phyloP scores from a whole-genome alignment of 2,329 filamentous ascomycete genomes.

The Corinectria fuckeliana region DNA sequence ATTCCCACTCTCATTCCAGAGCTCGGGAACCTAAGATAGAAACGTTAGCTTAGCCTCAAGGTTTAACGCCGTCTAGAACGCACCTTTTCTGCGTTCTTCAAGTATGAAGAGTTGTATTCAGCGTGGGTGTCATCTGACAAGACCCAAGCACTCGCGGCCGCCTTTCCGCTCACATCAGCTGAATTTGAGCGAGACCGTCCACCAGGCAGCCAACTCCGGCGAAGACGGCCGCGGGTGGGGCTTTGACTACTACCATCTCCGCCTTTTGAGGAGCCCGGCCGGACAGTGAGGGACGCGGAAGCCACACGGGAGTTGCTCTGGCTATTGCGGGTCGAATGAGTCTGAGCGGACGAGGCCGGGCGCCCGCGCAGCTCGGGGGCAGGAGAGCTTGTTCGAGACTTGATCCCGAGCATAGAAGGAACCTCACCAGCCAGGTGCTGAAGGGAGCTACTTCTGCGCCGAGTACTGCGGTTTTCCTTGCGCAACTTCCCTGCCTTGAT shows the following conservation, averaged over 20 bases:
- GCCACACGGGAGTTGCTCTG: constrained; percentile 43
- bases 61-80: constrained; percentile 19
- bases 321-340: constrained; percentile 36
- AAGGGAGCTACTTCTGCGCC: constrained; percentile 44
- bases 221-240: constrained; percentile 52
- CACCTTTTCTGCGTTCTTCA: constrained; percentile 64
- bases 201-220: constrained; percentile 62
- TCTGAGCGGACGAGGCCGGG: constrained; percentile 58
- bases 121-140: constrained; percentile 57
- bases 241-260: constrained; percentile 51
- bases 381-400: constrained; percentile 41
- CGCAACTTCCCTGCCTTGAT: constrained; percentile 39
- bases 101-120: constrained; percentile 62
- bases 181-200: constrained; percentile 60
- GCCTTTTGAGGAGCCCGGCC: constrained; percentile 34
- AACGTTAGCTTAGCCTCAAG: constrained; percentile 24
- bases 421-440: constrained; percentile 31
- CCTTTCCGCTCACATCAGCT: constrained; percentile 37
- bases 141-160: constrained; percentile 57
- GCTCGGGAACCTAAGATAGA: constrained; percentile 61
- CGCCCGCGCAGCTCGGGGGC: constrained; percentile 47
- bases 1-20: constrained; percentile 68
- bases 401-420: constrained; percentile 29
- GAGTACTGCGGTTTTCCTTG: constrained; percentile 38
- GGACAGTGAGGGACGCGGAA: constrained; percentile 40